Base-by-base conservation (phyloP, 495 filamentous ascomycete species). In the Apiosordaria backusii region DNA sequence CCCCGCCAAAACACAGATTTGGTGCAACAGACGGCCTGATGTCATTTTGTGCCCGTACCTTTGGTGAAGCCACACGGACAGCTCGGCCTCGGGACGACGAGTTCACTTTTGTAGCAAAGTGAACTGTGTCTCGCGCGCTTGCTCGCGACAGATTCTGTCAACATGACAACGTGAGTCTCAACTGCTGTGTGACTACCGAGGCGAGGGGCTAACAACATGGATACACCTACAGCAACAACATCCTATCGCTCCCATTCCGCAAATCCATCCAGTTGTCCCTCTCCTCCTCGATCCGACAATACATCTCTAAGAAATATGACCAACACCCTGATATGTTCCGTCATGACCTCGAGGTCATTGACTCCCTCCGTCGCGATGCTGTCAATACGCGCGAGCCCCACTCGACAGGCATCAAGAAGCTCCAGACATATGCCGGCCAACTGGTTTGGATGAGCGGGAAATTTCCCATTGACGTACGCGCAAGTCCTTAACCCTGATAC, bases 241-340 rank as follows among this genome's bases (percentile, higher is more conserved):
- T 85, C 65, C 77, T 86, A 63, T 81, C 79, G 68, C 76, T 99
- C 68, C 93, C 93, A 4, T 99, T 99, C 78, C 92, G 95, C 67
- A 90, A 87, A 69, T 92, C 92, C 53, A 85, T 89, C 68, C 78
- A 87, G 29, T 83, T 96, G 61, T 88, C 88, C 64, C 83, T 98
- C 50, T 89, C 92, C 45, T 78, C 82, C 69, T 89, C 94, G 45
- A 92, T 99, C 71, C 93, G 91, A 68, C 91, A 96, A 73, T 98
- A 99, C 80, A 99, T 99, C 68, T 97, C 92, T 52, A 90, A 87
- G 74, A 97, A 98, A 85, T 99, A 99, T 89, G 95, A 98, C 78
- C 95, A 99, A 75, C 95, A 97, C 77, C 95, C 96, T 62, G 92
- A 97, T 76, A 97, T 97, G 92, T 99, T 99, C 78, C 85, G 88